These are phyloP conservation scores for Colletotrichum eleusines DNA, from an alignment of 2,329 filamentous ascomycete species.

Conservation along the genomic window DNA sequence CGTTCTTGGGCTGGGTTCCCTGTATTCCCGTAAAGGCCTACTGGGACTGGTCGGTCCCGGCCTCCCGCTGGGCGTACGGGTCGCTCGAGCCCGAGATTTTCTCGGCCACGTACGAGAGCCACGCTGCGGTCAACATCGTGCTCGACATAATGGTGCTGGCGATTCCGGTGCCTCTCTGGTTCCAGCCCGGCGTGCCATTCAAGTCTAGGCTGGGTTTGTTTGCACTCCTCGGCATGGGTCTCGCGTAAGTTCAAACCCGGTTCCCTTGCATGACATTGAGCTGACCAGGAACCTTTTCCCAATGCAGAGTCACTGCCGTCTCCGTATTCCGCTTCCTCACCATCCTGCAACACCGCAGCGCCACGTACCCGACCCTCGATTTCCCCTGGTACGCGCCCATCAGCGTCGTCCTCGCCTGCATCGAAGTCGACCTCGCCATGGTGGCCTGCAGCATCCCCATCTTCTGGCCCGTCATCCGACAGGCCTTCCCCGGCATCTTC, in stretches of 20 bases:
- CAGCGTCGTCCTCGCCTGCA: conserved; percentile 42
- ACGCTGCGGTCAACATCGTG: conserved; percentile 50
- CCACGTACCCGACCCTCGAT: conserved; percentile 50
- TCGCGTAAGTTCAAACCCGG: conserved; percentile 44
- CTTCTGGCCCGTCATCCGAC: conserved; percentile 76
- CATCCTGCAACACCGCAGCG: conserved; percentile 48
- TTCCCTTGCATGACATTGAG: background rate
- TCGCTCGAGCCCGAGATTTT: conserved; percentile 46
- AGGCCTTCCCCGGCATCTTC: conserved; percentile 34
- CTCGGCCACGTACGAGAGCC: conserved; percentile 50
- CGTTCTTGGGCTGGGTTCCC: conserved; percentile 48
- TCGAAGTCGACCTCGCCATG: conserved; percentile 43
- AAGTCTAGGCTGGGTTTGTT: conserved; percentile 47
- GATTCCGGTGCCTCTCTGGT: conserved; percentile 51
- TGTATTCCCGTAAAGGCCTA: conserved; percentile 45
- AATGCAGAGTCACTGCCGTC: conserved; percentile 43
- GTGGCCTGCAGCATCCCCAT: conserved; percentile 77
- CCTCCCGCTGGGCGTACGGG: conserved; percentile 50
- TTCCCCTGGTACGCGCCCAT: conserved; percentile 50
- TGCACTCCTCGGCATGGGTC: conserved; percentile 48
- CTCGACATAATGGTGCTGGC: conserved; percentile 50
- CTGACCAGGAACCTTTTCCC: background rate
- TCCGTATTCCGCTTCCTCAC: conserved; percentile 50
- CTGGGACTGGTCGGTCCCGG: conserved; percentile 43
- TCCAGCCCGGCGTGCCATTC: conserved; percentile 42